phyloP scores from a whole-genome alignment of 192 early-diverging fungal species.

The Mortierella alpina region DNA sequence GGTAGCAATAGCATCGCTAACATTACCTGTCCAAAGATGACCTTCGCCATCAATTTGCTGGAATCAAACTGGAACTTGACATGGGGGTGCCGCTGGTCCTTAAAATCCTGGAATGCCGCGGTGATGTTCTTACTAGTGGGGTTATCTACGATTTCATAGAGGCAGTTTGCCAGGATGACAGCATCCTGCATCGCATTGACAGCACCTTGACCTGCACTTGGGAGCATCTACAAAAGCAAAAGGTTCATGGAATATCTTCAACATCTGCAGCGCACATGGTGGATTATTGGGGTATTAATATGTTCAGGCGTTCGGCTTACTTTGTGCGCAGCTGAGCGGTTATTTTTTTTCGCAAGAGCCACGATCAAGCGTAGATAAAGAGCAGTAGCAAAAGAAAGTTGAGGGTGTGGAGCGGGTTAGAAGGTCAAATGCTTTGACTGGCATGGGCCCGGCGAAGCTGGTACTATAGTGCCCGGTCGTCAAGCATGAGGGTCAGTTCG shows the following conservation, averaged over 20 bases:
- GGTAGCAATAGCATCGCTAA: neutral
- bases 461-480: too few relatives aligned
- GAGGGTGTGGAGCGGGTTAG: neutral
- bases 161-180: slow-evolving; percentile 14
- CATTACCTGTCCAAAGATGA: slow-evolving; percentile 20
- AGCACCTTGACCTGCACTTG: slow-evolving; percentile 25
- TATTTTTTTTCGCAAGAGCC: too few relatives aligned
- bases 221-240: slow-evolving; percentile 2
- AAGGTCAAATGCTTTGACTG: neutral
- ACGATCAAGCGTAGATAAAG: neutral
- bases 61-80: slow-evolving; percentile 16
- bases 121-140: slow-evolving; percentile 2
- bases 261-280: too few relatives aligned
- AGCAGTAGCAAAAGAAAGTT: neutral
- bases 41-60: slow-evolving; percentile 11
- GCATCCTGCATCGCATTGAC: slow-evolving; percentile 28
- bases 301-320: neutral
- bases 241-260: too few relatives aligned
- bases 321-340: slow-evolving; percentile 7
- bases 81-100: slow-evolving; percentile 14
- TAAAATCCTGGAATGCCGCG: slow-evolving; percentile 11
- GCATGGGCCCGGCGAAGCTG: too few relatives aligned
- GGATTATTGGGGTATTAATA: too few relatives aligned
- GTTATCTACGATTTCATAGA: slow-evolving; percentile 14
- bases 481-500: neutral